Percentiles rank a stretch among this genome's conserved stretches.
These are phyloP conservation scores for Tulasnella sp. DNA, from an alignment of 768 basidiomycete genomes.

Conservation along the genomic window DNA sequence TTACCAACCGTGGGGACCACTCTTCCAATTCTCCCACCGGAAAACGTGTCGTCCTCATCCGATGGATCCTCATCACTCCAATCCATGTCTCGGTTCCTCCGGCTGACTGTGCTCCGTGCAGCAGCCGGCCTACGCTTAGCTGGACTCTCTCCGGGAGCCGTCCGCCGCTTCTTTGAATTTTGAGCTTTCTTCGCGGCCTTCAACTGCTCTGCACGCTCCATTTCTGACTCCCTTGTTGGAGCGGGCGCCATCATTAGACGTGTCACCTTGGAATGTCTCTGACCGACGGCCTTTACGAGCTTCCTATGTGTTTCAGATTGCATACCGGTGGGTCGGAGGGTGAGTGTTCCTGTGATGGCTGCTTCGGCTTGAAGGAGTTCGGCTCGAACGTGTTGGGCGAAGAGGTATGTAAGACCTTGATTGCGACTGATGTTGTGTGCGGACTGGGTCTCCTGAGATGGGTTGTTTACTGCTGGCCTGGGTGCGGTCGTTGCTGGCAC, in stretches of 20 bases:
- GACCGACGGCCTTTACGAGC: slow-evolving; percentile 75
- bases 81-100: not conserved
- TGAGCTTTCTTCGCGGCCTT: slow-evolving; percentile 9
- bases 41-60: slow-evolving; percentile 3
- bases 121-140: not conserved
- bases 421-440: slow-evolving; percentile 38
- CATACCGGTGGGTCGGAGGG: slow-evolving; percentile 78
- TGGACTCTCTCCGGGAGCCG: not conserved
- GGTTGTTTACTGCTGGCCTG: slow-evolving; percentile 28
- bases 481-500: slow-evolving; percentile 57
- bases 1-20: not conserved
- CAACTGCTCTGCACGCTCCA: slow-evolving; percentile 12
- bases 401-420: slow-evolving; percentile 78
- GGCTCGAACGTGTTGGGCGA: slow-evolving; percentile 78
- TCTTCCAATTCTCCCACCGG: not conserved
- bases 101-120: not conserved
- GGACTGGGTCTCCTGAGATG: slow-evolving; percentile 35
- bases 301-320: slow-evolving; percentile 82
- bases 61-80: slow-evolving; percentile 5
- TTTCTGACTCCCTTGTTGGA: slow-evolving; percentile 43
- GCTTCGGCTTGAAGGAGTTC: slow-evolving; percentile 82
- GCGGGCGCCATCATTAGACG: slow-evolving; percentile 72
- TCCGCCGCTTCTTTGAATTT: not conserved
- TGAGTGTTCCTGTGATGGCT: slow-evolving; percentile 70
- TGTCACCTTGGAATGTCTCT: slow-evolving; percentile 73